Conservation (phyloP, 2,329 filamentous ascomycete genomes). For the Fusarium nelsonii region DNA sequence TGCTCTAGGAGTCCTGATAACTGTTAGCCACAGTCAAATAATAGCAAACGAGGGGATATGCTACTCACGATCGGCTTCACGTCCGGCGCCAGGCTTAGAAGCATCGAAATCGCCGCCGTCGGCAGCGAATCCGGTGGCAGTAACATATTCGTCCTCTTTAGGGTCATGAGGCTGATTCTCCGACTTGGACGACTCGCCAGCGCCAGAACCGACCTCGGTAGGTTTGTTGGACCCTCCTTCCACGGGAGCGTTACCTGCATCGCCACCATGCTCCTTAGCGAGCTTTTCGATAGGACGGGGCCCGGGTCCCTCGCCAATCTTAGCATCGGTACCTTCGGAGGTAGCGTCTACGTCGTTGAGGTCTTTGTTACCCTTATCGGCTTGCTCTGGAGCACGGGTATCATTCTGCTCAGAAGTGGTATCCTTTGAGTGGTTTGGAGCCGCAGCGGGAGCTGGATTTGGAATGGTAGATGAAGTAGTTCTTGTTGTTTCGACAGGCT, state of each 20-base stretch:
- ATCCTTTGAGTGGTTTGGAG: slow-evolving; percentile 29
- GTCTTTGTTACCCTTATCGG: slow-evolving; percentile 48
- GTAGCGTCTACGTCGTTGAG: slow-evolving; percentile 50
- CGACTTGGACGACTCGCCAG: slow-evolving; percentile 14
- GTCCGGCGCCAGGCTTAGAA: slow-evolving; percentile 71
- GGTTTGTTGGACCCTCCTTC: slow-evolving; percentile 17
- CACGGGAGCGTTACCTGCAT: slow-evolving; percentile 45
- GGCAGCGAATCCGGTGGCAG: slow-evolving; percentile 68
- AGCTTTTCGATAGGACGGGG: slow-evolving; percentile 54
- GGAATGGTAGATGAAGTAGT: slow-evolving; percentile 6
- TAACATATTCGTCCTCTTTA: slow-evolving; percentile 69
- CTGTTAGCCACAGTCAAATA: slow-evolving; percentile 8
- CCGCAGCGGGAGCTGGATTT: slow-evolving; percentile 3
- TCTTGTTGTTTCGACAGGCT: slow-evolving; percentile 1
- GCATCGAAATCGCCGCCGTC: slow-evolving; percentile 78
- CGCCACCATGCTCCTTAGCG: slow-evolving; percentile 51
- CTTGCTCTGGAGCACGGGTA: slow-evolving; percentile 55
- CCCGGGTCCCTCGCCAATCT: slow-evolving; percentile 48
- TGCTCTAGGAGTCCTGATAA: slow-evolving; percentile 52
- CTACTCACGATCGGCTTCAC: slow-evolving; percentile 73
- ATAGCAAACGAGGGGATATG: neutral
- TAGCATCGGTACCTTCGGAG: slow-evolving; percentile 48
- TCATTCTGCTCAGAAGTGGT: slow-evolving; percentile 54
- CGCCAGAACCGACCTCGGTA: slow-evolving; percentile 29
- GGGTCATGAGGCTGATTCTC: slow-evolving; percentile 56